phyloP scores from a whole-genome alignment of 1,284 basidiomycete genomes.

The Cystobasidium pallidum region DNA sequence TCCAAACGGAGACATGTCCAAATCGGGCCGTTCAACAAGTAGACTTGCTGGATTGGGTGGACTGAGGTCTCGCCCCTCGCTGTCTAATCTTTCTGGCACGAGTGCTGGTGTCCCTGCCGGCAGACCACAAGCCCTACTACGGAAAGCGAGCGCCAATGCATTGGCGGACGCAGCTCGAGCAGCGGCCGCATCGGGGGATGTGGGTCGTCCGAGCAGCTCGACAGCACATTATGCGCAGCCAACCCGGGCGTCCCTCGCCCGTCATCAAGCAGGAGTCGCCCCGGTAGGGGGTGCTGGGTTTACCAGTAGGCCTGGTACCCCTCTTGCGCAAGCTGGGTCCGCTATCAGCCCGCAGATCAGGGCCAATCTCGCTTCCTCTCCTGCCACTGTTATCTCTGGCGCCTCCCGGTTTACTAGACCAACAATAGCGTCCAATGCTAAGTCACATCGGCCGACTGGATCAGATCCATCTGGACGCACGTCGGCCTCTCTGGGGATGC shows the following conservation, averaged over 20 bases:
- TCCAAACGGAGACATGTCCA: not conserved
- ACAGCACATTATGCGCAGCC: conserved; percentile 33
- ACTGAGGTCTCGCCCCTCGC: conserved; percentile 16
- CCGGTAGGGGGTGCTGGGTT: not conserved
- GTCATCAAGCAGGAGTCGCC: conserved; percentile 15
- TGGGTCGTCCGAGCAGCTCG: not conserved
- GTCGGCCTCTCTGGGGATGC: conserved; percentile 14
- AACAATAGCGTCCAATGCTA: conserved; percentile 46
- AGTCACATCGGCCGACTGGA: conserved; percentile 21
- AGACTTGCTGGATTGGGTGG: not conserved
- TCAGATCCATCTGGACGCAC: conserved; percentile 40
- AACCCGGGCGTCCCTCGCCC: conserved; percentile 32
- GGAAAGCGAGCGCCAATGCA: conserved; percentile 21
- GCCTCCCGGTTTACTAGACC: conserved; percentile 18
- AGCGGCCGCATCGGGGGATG: not conserved
- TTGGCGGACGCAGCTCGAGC: not conserved
- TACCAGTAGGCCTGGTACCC: conserved; percentile 7
- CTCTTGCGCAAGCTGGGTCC: not conserved
- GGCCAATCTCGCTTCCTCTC: conserved; percentile 1
- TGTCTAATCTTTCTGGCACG: conserved; percentile 13
- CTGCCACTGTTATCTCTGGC: not conserved
- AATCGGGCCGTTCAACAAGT: not conserved
- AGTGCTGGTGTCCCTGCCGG: not conserved
- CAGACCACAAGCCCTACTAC: conserved; percentile 1
- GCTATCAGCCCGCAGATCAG: not conserved